These are phyloP conservation scores for Ligustrum vulgare DNA, from an alignment of 257 asterid genomes.

Conservation along the genomic window DNA sequence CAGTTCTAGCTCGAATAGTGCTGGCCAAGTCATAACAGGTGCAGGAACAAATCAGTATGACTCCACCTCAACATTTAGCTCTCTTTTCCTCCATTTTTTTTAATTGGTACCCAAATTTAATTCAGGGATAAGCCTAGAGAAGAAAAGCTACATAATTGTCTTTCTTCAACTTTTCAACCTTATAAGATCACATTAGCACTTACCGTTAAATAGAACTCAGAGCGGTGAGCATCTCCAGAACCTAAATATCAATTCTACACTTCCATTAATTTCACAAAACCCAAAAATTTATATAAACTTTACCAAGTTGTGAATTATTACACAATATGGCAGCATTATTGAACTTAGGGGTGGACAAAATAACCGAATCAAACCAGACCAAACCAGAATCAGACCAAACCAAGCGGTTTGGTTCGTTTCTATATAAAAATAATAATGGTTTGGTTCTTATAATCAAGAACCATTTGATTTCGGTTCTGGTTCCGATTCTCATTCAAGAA, in stretches of 20 bases:
- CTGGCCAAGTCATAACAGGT: neutral
- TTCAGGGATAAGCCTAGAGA: neutral
- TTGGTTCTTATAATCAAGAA: no score
- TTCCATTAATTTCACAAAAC: neutral
- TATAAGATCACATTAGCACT: neutral
- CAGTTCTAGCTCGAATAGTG: neutral
- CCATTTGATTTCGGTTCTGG: no score
- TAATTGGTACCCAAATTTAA: neutral
- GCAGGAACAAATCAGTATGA: neutral
- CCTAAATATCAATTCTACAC: neutral
- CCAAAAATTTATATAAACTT: neutral
- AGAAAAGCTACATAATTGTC: neutral
- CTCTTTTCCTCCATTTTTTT: neutral
- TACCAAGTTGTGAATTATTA: no score
- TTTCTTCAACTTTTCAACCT: neutral
- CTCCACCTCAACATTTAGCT: neutral
- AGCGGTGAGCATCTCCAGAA: neutral
- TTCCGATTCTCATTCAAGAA: no score
- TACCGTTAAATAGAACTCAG: neutral
- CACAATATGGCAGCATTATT: neutral
- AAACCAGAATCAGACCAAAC: no score
- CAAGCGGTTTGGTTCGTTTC: no score
- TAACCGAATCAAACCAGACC: no score
- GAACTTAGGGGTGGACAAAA: no score
- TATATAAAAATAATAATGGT: no score